phyloP scores from a whole-genome alignment of 805 yeast genomes.

The Cyberlindnera lachancei region DNA sequence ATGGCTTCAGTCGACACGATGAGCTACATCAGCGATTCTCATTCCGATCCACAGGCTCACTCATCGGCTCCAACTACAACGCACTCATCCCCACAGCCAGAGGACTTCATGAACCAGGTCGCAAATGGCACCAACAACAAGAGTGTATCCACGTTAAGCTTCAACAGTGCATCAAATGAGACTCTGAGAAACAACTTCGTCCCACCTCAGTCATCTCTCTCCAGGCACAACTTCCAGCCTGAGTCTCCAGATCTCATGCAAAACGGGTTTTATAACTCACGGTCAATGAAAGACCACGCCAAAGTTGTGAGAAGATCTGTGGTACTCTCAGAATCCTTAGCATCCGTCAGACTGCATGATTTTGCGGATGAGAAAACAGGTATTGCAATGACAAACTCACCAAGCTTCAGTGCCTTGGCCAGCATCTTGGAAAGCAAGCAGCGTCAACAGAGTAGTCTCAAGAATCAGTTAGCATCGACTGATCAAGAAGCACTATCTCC shows the following conservation, averaged over 20 bases:
- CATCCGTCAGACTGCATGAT: constrained; percentile 9
- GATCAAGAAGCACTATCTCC: too few species aligned
- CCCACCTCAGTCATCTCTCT: too few species aligned
- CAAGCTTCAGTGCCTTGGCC: constrained; percentile 36
- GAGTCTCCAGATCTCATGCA: constrained; percentile 17
- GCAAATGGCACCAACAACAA: too few species aligned
- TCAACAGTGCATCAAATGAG: constrained; percentile 1
- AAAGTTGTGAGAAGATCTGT: constrained; percentile 17
- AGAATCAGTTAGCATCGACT: neutral
- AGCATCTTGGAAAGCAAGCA: constrained; percentile 31
- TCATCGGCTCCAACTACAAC: constrained; percentile 14
- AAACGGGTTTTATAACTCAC: constrained; percentile 16
- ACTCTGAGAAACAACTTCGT: neutral
- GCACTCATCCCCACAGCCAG: constrained; percentile 10
- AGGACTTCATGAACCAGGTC: too few species aligned
- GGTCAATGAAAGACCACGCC: constrained; percentile 14
- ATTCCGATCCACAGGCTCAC: neutral
- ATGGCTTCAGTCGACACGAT: constrained; percentile 1
- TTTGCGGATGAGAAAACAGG: constrained; percentile 1
- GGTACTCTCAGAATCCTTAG: constrained; percentile 19
- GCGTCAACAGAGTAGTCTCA: constrained; percentile 19
- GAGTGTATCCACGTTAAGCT: neutral
- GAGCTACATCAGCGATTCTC: constrained; percentile 1
- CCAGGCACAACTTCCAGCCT: constrained; percentile 7
- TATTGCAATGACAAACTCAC: constrained; percentile 33